Conservation (phyloP, 768 basidiomycete species). For the Leccinum uliginosum region DNA sequence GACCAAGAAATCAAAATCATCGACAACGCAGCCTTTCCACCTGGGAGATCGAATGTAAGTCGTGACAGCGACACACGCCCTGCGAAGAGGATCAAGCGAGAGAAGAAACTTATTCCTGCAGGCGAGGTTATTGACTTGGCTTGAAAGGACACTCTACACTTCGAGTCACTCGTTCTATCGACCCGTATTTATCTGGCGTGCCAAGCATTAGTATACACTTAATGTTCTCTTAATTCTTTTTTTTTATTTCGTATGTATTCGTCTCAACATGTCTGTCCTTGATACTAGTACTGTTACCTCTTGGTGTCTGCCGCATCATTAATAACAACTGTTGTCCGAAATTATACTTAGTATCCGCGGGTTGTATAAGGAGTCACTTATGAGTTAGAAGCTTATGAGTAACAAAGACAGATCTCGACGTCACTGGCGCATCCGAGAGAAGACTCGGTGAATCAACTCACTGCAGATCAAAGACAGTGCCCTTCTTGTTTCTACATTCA, state of each 20-base stretch:
- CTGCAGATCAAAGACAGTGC: not conserved
- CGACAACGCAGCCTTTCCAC: not conserved
- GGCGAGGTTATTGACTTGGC: slow-evolving; percentile 31
- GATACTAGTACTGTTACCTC: not conserved
- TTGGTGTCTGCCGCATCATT: not conserved
- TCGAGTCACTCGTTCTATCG: not conserved
- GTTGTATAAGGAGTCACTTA: not conserved
- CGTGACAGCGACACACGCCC: slow-evolving; percentile 4
- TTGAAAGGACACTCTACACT: slow-evolving; percentile 8
- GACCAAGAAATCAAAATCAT: slow-evolving; percentile 7
- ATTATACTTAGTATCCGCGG: not conserved
- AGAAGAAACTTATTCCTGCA: slow-evolving; percentile 10
- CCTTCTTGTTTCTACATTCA: not conserved
- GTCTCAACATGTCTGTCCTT: not conserved
- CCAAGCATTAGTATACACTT: not conserved
- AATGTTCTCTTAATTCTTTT: not conserved
- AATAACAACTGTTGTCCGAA: not conserved
- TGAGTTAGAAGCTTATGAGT: not conserved
- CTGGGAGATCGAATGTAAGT: slow-evolving; percentile 5
- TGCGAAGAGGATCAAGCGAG: slow-evolving; percentile 27
- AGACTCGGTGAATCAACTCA: not conserved
- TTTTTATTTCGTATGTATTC: not conserved
- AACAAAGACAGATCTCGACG: not conserved
- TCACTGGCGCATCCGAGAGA: not conserved
- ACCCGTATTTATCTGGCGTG: not conserved